Evolutionary conservation across 2,329 filamentous ascomycete species (phyloP).

Genomic region (Fusarium papillatum): DNA sequence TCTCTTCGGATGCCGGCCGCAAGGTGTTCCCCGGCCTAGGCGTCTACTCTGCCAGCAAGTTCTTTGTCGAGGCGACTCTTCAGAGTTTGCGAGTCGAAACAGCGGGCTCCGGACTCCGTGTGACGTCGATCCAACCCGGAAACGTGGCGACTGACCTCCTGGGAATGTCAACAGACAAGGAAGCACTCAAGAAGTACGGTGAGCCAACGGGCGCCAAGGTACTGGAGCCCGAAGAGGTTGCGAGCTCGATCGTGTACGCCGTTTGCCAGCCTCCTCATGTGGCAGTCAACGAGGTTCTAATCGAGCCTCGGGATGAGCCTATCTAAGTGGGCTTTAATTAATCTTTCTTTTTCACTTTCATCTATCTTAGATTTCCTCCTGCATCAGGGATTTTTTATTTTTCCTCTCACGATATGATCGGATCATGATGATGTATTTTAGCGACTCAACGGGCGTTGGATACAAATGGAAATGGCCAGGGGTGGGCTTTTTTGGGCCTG

Average conservation of each 20-base stretch:
- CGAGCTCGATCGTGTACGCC: constrained; percentile 80
- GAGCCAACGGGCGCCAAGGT: constrained; percentile 82
- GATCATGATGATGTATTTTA: constrained; percentile 34
- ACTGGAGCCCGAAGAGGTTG: constrained; percentile 80
- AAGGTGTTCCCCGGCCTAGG: constrained; percentile 87
- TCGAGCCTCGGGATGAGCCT: constrained; percentile 83
- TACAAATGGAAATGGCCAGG: constrained; percentile 20
- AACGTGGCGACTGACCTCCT: constrained; percentile 82
- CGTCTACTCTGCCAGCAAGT: constrained; percentile 87
- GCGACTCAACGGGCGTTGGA: constrained; percentile 37
- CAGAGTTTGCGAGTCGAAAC: constrained; percentile 83
- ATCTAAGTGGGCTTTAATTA: constrained; percentile 59
- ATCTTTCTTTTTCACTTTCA: neutral
- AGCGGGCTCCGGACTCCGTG: constrained; percentile 78
- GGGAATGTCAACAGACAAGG: constrained; percentile 80
- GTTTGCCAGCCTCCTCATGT: constrained; percentile 82
- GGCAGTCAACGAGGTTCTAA: constrained; percentile 84
- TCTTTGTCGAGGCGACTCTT: constrained; percentile 88
- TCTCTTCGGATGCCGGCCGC: constrained; percentile 85
- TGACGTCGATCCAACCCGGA: constrained; percentile 83
- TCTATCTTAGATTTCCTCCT: constrained; percentile 29
- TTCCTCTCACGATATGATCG: constrained; percentile 20
- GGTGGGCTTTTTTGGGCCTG: constrained; percentile 7
- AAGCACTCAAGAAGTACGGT: constrained; percentile 84
- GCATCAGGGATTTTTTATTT: constrained; percentile 10